Base-by-base conservation (phyloP, 805 yeast species). In the Scheffersomyces coipomensis region DNA sequence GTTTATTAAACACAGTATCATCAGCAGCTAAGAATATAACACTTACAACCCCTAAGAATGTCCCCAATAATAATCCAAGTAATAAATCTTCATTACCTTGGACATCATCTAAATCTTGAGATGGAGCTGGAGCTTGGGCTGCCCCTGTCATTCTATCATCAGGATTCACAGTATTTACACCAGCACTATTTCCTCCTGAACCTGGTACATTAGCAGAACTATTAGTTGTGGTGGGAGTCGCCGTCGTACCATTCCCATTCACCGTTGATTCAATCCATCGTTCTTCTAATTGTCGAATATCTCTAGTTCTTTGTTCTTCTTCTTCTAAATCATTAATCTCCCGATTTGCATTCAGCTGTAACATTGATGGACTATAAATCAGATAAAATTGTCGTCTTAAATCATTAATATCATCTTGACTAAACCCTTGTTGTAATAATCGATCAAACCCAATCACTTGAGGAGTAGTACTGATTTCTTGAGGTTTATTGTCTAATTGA, bases 381-480 rank as follows among this genome's bases (percentile, higher is more conserved):
- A 73, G 71, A 42, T 78, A 75, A 54, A 90, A 89, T 57, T 89
- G 97, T 37, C 75, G 65, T 43, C 97, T 71, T 43, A 90, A 60
- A 40, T 81, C 82, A 31, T 70, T 69, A 19, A 90, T 78, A 49
- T 90, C 97, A 43, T 79, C 84, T 23, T 79, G 86, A 4, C 86
- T 74, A 55, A 90, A 87, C 7, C 97, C 97, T 32, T 89, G 90
- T 23, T 81, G 78, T 13, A 89, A 70, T 37, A 90, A 67, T 30
- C 97, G 64, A 58, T 90, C 97, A 58, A 90, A 88, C 2, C 97
- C 97, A 12, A 82, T 76, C 2, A 83, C 81, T 11, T 88, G 89
- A 1, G 87, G 88, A 0, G 87, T 80, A 0, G 85, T 80, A 2
- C 76, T 60, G 23, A 65, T 68, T 15, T 53, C 53, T 15, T 79